These are phyloP conservation scores for Lithocarpus polystachyus DNA, from an alignment of 306 rosid genomes.

Conservation along the genomic window DNA sequence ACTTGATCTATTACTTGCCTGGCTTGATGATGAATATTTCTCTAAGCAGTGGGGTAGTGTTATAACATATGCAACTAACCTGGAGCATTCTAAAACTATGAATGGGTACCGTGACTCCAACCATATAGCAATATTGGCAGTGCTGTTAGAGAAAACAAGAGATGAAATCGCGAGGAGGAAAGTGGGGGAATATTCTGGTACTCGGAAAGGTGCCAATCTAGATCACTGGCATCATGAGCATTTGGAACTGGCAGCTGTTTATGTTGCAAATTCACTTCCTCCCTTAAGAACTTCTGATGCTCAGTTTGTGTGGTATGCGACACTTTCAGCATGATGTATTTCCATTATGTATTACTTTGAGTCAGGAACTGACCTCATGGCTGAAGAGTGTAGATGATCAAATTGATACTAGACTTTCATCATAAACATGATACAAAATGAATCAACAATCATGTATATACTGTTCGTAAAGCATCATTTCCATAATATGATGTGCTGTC, in stretches of 20 bases:
- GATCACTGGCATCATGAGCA: slow-evolving; percentile 65
- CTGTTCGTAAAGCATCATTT: not conserved
- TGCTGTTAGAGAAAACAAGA: slow-evolving; percentile 74
- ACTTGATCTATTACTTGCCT: slow-evolving; percentile 70
- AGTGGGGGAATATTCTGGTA: slow-evolving; percentile 30
- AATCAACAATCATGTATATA: not conserved
- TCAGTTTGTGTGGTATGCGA: slow-evolving; percentile 69
- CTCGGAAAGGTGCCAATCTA: slow-evolving; percentile 37
- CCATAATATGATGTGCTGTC: not conserved
- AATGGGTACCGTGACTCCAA: slow-evolving; percentile 43
- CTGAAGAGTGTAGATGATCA: not conserved
- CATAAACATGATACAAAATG: not conserved
- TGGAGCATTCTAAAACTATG: slow-evolving; percentile 39
- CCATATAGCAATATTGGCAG: slow-evolving; percentile 55
- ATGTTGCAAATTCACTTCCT: slow-evolving; percentile 52
- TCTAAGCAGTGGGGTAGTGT: slow-evolving; percentile 74
- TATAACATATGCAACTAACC: slow-evolving; percentile 51
- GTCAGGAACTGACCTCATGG: not conserved
- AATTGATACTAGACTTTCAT: not conserved
- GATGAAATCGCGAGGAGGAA: slow-evolving; percentile 41
- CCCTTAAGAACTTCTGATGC: slow-evolving; percentile 48
- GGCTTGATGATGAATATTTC: slow-evolving; percentile 80
- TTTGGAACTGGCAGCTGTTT: slow-evolving; percentile 70
- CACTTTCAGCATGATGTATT: slow-evolving; percentile 13
- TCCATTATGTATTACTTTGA: not conserved